Percentiles rank a stretch among this genome's conserved stretches.
Conservation (phyloP, 2,329 filamentous ascomycete species). For the Myriosclerotinia curreyana region DNA sequence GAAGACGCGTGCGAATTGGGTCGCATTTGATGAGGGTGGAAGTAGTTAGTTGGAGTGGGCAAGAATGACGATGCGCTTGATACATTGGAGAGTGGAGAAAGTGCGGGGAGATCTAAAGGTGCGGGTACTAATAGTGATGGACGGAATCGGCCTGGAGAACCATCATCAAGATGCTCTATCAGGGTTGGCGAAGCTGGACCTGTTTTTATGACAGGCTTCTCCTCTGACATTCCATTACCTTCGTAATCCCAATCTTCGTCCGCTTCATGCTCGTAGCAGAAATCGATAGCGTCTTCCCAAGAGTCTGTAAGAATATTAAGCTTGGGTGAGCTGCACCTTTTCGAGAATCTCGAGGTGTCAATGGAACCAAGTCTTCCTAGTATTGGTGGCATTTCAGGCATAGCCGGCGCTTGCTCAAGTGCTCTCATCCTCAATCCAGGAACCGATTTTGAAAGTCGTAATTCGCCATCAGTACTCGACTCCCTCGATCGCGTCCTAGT, state of each 20-base stretch:
- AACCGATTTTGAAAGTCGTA: conserved; percentile 37
- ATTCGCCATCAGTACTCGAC: conserved; percentile 32
- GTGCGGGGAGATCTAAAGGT: conserved; percentile 34
- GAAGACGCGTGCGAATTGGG: conserved; percentile 47
- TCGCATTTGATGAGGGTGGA: conserved; percentile 30
- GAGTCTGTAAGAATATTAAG: conserved; percentile 38
- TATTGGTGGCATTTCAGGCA: conserved; percentile 17
- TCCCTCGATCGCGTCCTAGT: conserved; percentile 31
- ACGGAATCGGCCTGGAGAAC: conserved; percentile 34
- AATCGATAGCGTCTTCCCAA: conserved; percentile 70
- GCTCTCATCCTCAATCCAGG: conserved; percentile 40
- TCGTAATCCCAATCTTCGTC: conserved; percentile 66
- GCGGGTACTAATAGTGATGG: conserved; percentile 36
- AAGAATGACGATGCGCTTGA: conserved; percentile 30
- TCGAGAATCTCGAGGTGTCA: conserved; percentile 2
- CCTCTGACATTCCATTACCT: conserved; percentile 58
- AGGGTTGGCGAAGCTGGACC: conserved; percentile 35
- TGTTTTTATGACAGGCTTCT: conserved; percentile 37
- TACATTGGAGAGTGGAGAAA: conserved; percentile 36
- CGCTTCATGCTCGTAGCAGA: conserved; percentile 66
- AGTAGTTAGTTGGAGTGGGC: conserved; percentile 29
- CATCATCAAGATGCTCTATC: conserved; percentile 31
- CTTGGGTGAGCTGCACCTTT: conserved; percentile 1
- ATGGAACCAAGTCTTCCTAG: conserved; percentile 8
- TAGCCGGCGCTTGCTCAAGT: conserved; percentile 20